Conservation (phyloP, 2,329 filamentous ascomycete genomes). For the Tricladium varicosporioides region DNA sequence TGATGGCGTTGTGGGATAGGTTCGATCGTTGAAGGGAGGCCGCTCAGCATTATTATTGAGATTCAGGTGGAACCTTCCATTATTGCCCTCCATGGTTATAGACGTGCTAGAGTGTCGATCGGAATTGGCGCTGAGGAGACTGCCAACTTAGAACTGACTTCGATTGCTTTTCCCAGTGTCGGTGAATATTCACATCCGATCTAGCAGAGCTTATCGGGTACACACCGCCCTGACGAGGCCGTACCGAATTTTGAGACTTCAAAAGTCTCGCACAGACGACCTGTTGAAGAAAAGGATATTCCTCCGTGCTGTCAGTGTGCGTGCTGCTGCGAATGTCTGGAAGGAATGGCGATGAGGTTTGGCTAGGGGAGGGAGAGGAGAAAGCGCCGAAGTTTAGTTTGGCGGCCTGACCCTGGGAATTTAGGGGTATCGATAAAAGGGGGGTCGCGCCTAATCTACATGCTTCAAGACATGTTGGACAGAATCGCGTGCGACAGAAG, state of each 20-base stretch:
- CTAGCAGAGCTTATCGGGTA: not conserved
- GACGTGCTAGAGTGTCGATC: constrained; percentile 1
- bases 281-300: too few species aligned
- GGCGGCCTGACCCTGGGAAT: not conserved
- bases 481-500: not conserved
- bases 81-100: constrained; percentile 29
- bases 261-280: not conserved
- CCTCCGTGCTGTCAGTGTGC: not conserved
- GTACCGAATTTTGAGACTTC: not conserved
- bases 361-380: not conserved
- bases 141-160: not conserved
- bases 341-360: not conserved
- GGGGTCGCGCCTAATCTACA: not conserved
- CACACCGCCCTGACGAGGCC: not conserved
- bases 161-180: not conserved
- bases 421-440: not conserved
- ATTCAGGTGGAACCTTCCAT: constrained; percentile 26
- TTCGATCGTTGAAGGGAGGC: constrained; percentile 68
- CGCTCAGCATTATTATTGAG: constrained; percentile 44
- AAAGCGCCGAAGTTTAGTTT: not conserved
- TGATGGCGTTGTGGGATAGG: constrained; percentile 86
- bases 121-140: not conserved
- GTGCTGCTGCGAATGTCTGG: not conserved
- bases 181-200: not conserved
- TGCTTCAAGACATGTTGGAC: not conserved